Conservation (phyloP, 306 rosid genomes). For the Neltuma alba region DNA sequence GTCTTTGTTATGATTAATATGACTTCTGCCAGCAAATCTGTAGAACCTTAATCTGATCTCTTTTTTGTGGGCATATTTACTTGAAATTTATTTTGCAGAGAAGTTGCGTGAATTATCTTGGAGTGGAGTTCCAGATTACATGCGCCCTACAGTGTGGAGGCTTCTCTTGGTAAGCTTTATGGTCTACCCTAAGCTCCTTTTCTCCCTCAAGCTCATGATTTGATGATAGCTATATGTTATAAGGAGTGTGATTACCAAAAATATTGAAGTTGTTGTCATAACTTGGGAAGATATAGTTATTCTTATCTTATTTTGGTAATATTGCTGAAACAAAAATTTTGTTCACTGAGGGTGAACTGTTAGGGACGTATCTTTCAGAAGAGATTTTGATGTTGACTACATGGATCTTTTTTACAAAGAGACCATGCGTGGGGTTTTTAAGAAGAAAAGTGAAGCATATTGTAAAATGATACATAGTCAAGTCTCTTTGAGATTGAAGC, state of each 20-base stretch:
- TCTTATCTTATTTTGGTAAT: conserved; percentile 31
- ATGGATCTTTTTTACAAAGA: conserved; percentile 29
- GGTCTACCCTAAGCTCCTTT: conserved; percentile 17
- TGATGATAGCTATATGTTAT: conserved; percentile 2
- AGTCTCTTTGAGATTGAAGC: background rate
- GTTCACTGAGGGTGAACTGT: background rate
- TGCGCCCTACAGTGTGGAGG: conserved; percentile 88
- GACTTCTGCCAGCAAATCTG: background rate
- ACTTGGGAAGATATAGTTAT: conserved; percentile 25
- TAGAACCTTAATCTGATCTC: background rate
- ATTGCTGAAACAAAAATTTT: background rate
- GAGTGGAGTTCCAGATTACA: conserved; percentile 82
- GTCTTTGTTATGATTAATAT: background rate
- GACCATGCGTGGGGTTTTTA: background rate
- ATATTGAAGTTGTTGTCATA: conserved; percentile 8
- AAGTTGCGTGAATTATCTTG: conserved; percentile 88
- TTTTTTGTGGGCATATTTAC: background rate
- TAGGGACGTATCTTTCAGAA: conserved; percentile 12
- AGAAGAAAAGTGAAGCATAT: conserved; percentile 26
- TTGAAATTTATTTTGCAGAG: conserved; percentile 50
- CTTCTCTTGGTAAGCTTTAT: conserved; percentile 76
- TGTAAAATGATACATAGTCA: background rate
- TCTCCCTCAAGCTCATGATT: conserved; percentile 21
- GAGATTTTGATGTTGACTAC: conserved; percentile 20
- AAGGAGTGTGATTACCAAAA: background rate